A percentile compares a stretch with the other conserved stretches of the same genome.
Evolutionary conservation across 2,329 filamentous ascomycete genomes (phyloP).

Genomic region (Metarhizium rileyi): DNA sequence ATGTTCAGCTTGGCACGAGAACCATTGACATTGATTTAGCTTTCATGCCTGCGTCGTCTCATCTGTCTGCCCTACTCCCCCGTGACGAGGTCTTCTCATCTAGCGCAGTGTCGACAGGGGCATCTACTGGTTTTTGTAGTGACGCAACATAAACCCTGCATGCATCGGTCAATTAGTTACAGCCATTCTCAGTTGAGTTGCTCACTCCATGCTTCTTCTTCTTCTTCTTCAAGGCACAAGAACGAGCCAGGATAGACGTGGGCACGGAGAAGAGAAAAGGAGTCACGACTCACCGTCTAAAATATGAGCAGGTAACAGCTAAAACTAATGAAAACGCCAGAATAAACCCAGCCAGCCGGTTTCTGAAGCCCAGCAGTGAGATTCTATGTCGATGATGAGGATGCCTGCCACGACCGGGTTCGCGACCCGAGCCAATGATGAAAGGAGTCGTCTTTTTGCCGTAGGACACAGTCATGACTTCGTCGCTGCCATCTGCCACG

Average conservation of each 20-base stretch:
- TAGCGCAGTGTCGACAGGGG: neutral
- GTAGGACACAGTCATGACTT: conserved; percentile 8
- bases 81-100: conserved; percentile 1
- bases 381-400: conserved; percentile 1
- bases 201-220: neutral
- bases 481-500: conserved; percentile 11
- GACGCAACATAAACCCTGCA: conserved; percentile 4
- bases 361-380: conserved; percentile 7
- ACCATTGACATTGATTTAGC: neutral
- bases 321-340: conserved; percentile 10
- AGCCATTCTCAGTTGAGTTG: no score
- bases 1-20: neutral
- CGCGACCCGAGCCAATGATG: neutral
- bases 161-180: neutral
- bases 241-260: neutral
- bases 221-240: neutral
- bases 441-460: neutral
- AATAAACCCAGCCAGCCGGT: conserved; percentile 10
- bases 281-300: conserved; percentile 8
- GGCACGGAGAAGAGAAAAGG: neutral
- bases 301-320: conserved; percentile 9
- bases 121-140: neutral
- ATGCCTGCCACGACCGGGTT: neutral
- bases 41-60: neutral
- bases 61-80: neutral